Evolutionary conservation across 2,329 filamentous ascomycete species (phyloP), one percentile per base, ranked within the genome.

Genomic region (Coniochaeta hoffmannii): DNA sequence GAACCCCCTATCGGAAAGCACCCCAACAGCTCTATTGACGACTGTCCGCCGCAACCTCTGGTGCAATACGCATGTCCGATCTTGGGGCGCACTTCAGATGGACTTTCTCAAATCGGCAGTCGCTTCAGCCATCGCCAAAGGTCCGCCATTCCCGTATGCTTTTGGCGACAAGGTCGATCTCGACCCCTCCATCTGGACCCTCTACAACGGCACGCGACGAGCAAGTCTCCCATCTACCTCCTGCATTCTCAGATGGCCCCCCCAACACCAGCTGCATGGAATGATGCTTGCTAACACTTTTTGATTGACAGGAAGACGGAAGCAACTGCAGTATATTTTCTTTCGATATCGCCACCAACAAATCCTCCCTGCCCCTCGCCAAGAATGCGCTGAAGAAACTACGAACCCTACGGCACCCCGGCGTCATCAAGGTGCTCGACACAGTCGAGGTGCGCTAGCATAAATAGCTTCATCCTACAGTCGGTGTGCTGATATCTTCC

Each of bases 91-190:
- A 28, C 8, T 34, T 56, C 57, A 63, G 63, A 99, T 99, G 94
- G 92, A 99, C 71, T 97, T 97, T 68, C 82, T 99, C 68, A 97
- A 97, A 75, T 97, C 92, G 59, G 94, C 94, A 53, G 91, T 97
- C 68, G 93, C 92, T 49, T 97, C 94, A 59, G 93, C 92, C 63
- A 97, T 99, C 66, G 90, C 94, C 49, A 94, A 96, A 71, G 92
- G 93, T 1, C 91, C 92, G 54, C 87, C 92, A 6, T 96, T 97
- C 68, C 91, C 91, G 4, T 97, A 96, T 69, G 87, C 82, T 50
- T 94, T 97, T 68, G 93, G 92, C 65, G 94, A 99, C 71, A 85
- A 88, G 69, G 88, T 97, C 57, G 93, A 97, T 69, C 79, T 94
- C 54, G 90, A 95, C 69, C 86, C 94, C 67, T 96, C 93, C 26